Base-by-base conservation (phyloP, 129 eudicot species). In the Artemisia argyi region DNA sequence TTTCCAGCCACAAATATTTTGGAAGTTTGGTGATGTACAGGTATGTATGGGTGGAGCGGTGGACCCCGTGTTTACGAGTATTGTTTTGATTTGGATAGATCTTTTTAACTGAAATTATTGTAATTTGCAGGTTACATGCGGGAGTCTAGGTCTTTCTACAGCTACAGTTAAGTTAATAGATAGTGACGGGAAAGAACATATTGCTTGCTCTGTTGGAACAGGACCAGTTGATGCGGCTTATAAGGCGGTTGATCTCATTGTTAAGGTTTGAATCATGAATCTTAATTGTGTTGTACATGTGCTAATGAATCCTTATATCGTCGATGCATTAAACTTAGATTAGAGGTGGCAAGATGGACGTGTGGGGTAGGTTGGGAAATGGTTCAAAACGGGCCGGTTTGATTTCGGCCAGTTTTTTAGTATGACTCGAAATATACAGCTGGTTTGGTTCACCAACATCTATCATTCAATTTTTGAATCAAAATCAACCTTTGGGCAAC, bases 201-300 rank as follows among this genome's bases (percentile, higher is more conserved):
- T 91, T 72, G 83, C 93, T 48, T 94, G 99, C 51, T 84, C 97
- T 4, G 86, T 84, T 70, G 99, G 99, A 75, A 94, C 97, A 56
- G 99, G 99, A 42, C 99, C 99, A 2, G 97, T 94, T 78, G 97
- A 94, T 83, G 85, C 99, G 26, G 96, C 97, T 63, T 94, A 94
- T 76, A 90, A 90, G 79, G 99, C 99, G 1, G 85, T 94, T 69
- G 96, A 90, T 85, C 86, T 84, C 39, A 83, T 88, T 73, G 96
- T 83, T 66, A 87, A 94, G 98, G 98, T 90, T 66, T 66, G 79
- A 49, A 80, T 74, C 11, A 5, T 56, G 26, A 60, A 81, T 42
- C 7, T 44, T 5, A 12, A 28, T 28, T 61, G 11, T 26, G 47
- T 7, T 20, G 32, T 60, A 24, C 11, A 20, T 60, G 65, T 11